A percentile compares a stretch with the other conserved stretches of the same genome.
Conservation (phyloP, 345 rosid genomes). For the Eucalyptus coolabah region DNA sequence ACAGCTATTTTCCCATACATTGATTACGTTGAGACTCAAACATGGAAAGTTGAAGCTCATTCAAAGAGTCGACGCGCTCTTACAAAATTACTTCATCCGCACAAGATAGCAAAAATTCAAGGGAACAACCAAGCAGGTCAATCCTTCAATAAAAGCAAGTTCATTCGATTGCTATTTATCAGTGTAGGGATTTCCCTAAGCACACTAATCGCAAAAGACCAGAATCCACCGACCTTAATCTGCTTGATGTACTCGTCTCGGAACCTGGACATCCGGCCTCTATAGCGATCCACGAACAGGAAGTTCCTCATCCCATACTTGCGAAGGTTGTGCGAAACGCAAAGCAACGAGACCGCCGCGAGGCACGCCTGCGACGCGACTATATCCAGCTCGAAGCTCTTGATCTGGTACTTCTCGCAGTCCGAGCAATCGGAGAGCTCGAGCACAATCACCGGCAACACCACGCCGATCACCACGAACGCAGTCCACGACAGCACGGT, state of each 20-base stretch:
- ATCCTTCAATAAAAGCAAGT: not conserved
- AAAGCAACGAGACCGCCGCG: slow-evolving; percentile 67
- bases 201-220: not conserved
- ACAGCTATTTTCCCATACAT: not conserved
- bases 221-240: slow-evolving; percentile 36
- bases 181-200: not conserved
- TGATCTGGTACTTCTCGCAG: slow-evolving; percentile 50
- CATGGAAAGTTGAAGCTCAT: not conserved
- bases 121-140: not conserved
- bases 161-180: not conserved
- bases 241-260: slow-evolving; percentile 39
- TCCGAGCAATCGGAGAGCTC: slow-evolving; percentile 43
- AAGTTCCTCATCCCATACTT: slow-evolving; percentile 68
- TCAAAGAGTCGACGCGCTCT: not conserved
- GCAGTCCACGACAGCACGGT: slow-evolving; percentile 50
- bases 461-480: slow-evolving; percentile 42
- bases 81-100: not conserved
- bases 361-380: slow-evolving; percentile 73
- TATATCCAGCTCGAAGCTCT: slow-evolving; percentile 59
- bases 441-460: slow-evolving; percentile 49
- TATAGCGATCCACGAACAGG: slow-evolving; percentile 61
- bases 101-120: not conserved
- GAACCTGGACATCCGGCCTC: slow-evolving; percentile 41
- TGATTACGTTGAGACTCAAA: not conserved
- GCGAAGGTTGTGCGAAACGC: slow-evolving; percentile 67